Conservation (phyloP, 495 filamentous ascomycete genomes). For the Paragyromitra xinjiangensis region DNA sequence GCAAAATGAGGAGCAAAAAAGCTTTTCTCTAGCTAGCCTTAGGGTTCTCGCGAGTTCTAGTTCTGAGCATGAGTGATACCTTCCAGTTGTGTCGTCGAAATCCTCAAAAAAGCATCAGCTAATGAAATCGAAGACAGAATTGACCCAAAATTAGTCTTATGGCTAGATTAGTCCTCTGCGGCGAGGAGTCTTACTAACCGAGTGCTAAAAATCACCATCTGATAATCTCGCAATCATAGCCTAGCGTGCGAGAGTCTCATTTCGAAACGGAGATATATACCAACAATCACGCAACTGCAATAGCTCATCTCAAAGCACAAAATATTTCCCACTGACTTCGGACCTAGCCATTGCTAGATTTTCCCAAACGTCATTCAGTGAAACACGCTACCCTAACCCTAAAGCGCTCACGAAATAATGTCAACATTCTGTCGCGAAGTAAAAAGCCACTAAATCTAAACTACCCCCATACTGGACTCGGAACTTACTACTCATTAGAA, state of each 20-base stretch:
- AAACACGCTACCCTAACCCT: background rate
- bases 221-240: background rate
- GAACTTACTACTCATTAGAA: constrained; percentile 20
- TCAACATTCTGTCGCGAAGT: background rate
- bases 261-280: background rate
- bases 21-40: background rate
- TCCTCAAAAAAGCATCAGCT: background rate
- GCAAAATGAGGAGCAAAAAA: background rate
- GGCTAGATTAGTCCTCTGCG: background rate
- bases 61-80: background rate
- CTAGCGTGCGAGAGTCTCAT: background rate
- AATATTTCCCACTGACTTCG: no score
- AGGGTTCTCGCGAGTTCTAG: constrained; percentile 1
- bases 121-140: background rate
- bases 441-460: background rate
- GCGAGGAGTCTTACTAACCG: background rate
- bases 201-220: constrained; percentile 13
- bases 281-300: background rate
- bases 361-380: background rate
- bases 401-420: background rate
- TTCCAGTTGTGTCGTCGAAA: background rate
- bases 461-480: background rate
- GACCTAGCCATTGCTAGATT: background rate
- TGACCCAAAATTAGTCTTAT: background rate
- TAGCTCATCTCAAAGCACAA: background rate